Conservation (phyloP, 202 grass and related monocot genomes). For the Digitaria exilis region DNA sequence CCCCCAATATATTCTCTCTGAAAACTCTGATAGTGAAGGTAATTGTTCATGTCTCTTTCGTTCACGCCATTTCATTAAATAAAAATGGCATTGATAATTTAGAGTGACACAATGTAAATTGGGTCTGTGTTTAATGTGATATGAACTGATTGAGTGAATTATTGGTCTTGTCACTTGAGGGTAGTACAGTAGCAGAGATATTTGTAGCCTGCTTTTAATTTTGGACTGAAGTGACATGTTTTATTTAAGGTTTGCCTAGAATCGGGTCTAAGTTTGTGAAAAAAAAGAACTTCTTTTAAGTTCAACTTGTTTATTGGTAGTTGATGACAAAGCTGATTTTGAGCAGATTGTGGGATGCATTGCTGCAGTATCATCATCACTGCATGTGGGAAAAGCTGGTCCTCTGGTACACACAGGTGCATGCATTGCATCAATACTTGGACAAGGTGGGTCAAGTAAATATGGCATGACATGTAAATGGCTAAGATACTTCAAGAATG, state of each 20-base stretch:
- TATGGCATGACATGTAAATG: conserved; percentile 76
- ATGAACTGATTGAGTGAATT: not conserved
- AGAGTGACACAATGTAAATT: conserved; percentile 3
- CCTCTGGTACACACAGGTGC: conserved; percentile 79
- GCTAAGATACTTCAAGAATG: conserved; percentile 96
- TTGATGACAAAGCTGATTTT: conserved; percentile 23
- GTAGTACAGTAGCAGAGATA: not conserved
- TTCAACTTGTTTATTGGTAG: not conserved
- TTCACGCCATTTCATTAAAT: too few species aligned
- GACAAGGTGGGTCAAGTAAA: conserved; percentile 78
- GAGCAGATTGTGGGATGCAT: conserved; percentile 80
- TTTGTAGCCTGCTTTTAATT: conserved; percentile 5
- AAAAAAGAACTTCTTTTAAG: not conserved
- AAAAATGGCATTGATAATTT: not conserved
- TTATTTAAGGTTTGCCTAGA: conserved; percentile 7
- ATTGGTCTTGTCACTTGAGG: not conserved
- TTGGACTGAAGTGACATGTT: not conserved
- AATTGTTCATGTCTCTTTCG: not conserved
- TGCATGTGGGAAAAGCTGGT: conserved; percentile 93
- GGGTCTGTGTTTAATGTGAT: not conserved
- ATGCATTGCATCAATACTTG: conserved; percentile 92
- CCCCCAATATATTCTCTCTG: conserved; percentile 80
- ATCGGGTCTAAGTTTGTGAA: not conserved
- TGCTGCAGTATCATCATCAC: conserved; percentile 91
- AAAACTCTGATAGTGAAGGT: conserved; percentile 92